Evolutionary conservation across 352 stramenopile genomes (phyloP).

Genomic region (Globisporangium megalacanthum): DNA sequence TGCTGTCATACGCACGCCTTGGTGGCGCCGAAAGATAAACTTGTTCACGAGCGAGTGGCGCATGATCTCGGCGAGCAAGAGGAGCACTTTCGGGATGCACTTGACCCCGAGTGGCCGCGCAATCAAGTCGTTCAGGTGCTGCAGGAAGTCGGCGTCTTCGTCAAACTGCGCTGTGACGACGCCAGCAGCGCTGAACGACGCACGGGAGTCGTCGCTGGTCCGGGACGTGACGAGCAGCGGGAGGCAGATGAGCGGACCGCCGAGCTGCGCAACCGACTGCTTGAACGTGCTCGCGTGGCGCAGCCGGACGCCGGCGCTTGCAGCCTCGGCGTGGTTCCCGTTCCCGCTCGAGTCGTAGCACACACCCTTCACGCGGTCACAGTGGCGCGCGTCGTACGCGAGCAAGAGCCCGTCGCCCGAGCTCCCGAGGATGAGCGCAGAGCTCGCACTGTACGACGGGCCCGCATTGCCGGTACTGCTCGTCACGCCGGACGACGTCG

Average conservation of each 20-base stretch:
- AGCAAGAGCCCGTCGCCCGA: conserved; percentile 53
- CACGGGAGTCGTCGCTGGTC: not conserved
- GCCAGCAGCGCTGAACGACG: not conserved
- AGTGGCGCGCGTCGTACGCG: conserved; percentile 62
- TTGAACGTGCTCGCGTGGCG: conserved; percentile 67
- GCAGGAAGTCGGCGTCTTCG: conserved; percentile 67
- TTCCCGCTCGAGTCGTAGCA: conserved; percentile 72
- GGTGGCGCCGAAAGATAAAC: conserved; percentile 76
- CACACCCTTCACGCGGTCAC: conserved; percentile 47
- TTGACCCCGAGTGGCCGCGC: conserved; percentile 59
- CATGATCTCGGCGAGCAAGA: conserved; percentile 81
- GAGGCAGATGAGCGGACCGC: conserved; percentile 54
- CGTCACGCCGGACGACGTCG: conserved; percentile 34
- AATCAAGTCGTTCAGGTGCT: conserved; percentile 71
- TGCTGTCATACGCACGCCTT: conserved; percentile 66
- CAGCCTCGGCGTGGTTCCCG: conserved; percentile 52
- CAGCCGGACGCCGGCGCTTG: conserved; percentile 51
- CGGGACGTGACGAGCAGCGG: conserved; percentile 47
- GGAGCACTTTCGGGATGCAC: conserved; percentile 69
- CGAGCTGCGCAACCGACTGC: conserved; percentile 58
- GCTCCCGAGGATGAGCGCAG: conserved; percentile 18
- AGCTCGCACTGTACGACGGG: conserved; percentile 11
- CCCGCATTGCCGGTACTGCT: conserved; percentile 18
- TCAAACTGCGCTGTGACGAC: conserved; percentile 56
- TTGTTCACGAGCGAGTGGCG: conserved; percentile 85